Percentiles rank a stretch among this genome's conserved stretches.
phyloP scores from a whole-genome alignment of 345 rosid species.

The Populus davidiana region DNA sequence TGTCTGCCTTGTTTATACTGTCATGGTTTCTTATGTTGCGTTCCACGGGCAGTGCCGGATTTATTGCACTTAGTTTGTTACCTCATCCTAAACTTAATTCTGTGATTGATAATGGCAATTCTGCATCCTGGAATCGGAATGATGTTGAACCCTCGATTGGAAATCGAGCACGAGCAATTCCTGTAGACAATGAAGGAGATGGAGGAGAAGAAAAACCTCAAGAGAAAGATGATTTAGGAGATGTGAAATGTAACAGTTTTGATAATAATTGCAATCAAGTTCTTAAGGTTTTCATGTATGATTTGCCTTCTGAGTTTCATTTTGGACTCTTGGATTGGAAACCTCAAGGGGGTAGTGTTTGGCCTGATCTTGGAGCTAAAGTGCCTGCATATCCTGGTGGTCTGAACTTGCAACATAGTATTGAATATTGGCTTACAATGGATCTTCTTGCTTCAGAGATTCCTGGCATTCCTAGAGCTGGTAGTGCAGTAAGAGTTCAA shows the following conservation, averaged over 20 bases:
- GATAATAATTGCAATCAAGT: constrained; percentile 15
- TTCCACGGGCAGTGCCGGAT: constrained; percentile 43
- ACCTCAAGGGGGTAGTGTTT: constrained; percentile 45
- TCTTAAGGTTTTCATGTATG: constrained; percentile 85
- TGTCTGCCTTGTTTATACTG: constrained; percentile 44
- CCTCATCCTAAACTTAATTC: constrained; percentile 28
- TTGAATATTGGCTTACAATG: constrained; percentile 89
- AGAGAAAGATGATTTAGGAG: constrained; percentile 10
- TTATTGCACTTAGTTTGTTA: constrained; percentile 35
- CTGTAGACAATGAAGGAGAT: constrained; percentile 21
- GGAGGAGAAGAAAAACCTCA: constrained; percentile 23
- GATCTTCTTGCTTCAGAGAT: constrained; percentile 80
- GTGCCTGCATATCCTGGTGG: constrained; percentile 83
- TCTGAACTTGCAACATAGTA: constrained; percentile 89
- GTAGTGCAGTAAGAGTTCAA: constrained; percentile 62
- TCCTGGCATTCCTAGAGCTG: constrained; percentile 40
- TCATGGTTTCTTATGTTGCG: constrained; percentile 74
- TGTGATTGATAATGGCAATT: constrained; percentile 25
- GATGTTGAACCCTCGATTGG: constrained; percentile 24
- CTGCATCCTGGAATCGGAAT: constrained; percentile 8
- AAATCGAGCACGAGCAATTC: constrained; percentile 28
- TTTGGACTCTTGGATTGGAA: constrained; percentile 80
- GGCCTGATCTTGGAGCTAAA: constrained; percentile 69
- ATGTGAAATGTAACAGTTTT: constrained; percentile 11
- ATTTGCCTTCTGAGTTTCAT: constrained; percentile 82